Evolutionary conservation across 768 basidiomycete genomes (phyloP).

Genomic region (Suillus alpinus): DNA sequence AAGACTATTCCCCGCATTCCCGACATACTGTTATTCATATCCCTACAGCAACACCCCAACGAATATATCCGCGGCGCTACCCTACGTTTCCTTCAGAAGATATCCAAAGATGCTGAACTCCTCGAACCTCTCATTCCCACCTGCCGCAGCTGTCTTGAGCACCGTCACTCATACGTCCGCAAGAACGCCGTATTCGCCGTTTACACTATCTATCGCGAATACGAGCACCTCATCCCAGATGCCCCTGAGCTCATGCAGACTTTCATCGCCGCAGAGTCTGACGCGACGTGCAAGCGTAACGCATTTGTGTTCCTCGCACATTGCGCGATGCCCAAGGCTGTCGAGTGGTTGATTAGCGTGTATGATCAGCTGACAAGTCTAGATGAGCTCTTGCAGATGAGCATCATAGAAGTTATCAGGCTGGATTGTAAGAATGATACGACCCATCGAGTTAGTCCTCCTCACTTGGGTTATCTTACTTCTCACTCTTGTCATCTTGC

Average conservation of each 20-base stretch:
- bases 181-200: constrained; percentile 98
- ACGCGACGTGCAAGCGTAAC: constrained; percentile 95
- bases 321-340: constrained; percentile 84
- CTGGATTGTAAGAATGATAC: constrained; percentile 87
- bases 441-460: constrained; percentile 64
- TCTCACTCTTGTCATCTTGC: constrained; percentile 7
- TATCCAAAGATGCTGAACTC: constrained; percentile 89
- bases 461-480: background rate
- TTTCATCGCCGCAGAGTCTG: constrained; percentile 93
- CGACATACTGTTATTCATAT: constrained; percentile 2
- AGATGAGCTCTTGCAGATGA: constrained; percentile 94
- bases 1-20: too few relatives aligned
- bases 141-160: constrained; percentile 91
- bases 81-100: constrained; percentile 93
- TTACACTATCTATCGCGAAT: constrained; percentile 91
- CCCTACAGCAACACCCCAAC: constrained; percentile 90
- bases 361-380: constrained; percentile 79
- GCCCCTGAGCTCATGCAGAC: constrained; percentile 95
- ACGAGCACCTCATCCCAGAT: constrained; percentile 93
- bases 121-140: constrained; percentile 95
- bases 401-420: constrained; percentile 89
- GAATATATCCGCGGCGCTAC: constrained; percentile 99
- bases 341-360: constrained; percentile 84
- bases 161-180: constrained; percentile 95
- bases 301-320: constrained; percentile 92